A percentile compares a stretch with the other conserved stretches of the same genome.
Evolutionary conservation across 176 grass and related monocot species (phyloP).

Genomic region (Musa itinerans): DNA sequence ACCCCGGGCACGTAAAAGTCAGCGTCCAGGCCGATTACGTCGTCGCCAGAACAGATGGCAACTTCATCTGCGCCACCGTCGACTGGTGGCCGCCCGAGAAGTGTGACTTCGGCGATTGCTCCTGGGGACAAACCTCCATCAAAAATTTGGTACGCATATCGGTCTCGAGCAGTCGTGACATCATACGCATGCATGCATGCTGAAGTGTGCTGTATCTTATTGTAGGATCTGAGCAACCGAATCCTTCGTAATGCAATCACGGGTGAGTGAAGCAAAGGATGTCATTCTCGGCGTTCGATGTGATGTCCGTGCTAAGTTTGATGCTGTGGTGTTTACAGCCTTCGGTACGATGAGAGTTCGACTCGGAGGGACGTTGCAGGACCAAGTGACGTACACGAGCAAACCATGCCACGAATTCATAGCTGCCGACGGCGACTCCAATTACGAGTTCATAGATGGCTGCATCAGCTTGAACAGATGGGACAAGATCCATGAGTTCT

Average conservation of each 20-base stretch:
- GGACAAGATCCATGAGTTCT: slow-evolving; percentile 50
- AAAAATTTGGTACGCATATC: slow-evolving; percentile 36
- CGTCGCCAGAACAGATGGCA: slow-evolving; percentile 31
- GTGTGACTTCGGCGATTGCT: slow-evolving; percentile 45
- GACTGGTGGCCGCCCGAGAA: slow-evolving; percentile 70
- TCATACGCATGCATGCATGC: slow-evolving; percentile 2
- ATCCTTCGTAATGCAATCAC: slow-evolving; percentile 43
- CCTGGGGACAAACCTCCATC: slow-evolving; percentile 44
- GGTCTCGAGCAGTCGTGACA: neutral
- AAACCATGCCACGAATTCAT: slow-evolving; percentile 15
- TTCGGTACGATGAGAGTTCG: slow-evolving; percentile 41
- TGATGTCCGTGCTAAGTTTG: neutral
- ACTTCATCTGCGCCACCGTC: slow-evolving; percentile 43
- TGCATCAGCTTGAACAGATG: slow-evolving; percentile 41
- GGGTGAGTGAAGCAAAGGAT: slow-evolving; percentile 16
- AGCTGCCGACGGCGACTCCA: slow-evolving; percentile 30
- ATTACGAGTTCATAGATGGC: slow-evolving; percentile 28
- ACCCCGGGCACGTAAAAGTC: too few relatives aligned
- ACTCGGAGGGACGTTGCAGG: slow-evolving; percentile 54
- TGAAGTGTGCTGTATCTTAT: neutral
- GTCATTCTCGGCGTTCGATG: neutral
- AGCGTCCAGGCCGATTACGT: neutral
- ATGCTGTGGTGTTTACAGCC: slow-evolving; percentile 21
- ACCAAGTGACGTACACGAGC: slow-evolving; percentile 34
- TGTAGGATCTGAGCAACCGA: slow-evolving; percentile 38